phyloP scores from a whole-genome alignment of 768 basidiomycete genomes.

The Pleurotus tuoliensis region DNA sequence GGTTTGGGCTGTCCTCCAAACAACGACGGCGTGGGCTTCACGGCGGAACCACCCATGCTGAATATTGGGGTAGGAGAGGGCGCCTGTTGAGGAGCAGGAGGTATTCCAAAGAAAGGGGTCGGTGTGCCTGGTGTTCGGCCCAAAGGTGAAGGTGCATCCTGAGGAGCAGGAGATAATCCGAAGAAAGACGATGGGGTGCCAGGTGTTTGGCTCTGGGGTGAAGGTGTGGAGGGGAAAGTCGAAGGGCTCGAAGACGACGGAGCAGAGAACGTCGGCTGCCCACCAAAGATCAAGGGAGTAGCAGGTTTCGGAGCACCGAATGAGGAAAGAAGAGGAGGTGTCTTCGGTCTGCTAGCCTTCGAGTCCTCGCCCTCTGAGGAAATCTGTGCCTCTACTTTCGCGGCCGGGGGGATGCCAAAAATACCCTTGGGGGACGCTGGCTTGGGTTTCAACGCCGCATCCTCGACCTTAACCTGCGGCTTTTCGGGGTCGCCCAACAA shows the following conservation, averaged over 20 bases:
- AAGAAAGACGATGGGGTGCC: not conserved
- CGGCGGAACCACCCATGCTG: not conserved
- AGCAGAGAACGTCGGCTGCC: conserved; percentile 11
- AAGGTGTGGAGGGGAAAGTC: conserved; percentile 5
- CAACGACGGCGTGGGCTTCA: not conserved
- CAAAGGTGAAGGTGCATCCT: not conserved
- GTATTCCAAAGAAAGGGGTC: not conserved
- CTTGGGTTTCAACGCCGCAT: conserved; percentile 24
- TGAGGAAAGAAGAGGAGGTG: conserved; percentile 41
- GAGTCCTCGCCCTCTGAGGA: conserved; percentile 18
- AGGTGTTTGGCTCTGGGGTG: not conserved
- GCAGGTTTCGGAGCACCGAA: conserved; percentile 18
- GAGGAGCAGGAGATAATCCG: not conserved
- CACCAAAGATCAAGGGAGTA: conserved; percentile 7
- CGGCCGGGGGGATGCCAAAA: conserved; percentile 27
- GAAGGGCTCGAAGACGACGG: conserved; percentile 1
- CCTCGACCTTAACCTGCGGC: conserved; percentile 9
- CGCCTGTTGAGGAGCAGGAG: not conserved
- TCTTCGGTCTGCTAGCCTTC: conserved; percentile 39
- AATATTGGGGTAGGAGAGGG: not conserved
- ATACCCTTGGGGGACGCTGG: conserved; percentile 37
- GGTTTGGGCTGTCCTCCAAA: not conserved
- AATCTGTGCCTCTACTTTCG: conserved; percentile 21
- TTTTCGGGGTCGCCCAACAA: conserved; percentile 39
- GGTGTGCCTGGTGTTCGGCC: no score